phyloP scores from a whole-genome alignment of 2,329 filamentous ascomycete genomes.

The Diaporthe aspalathi region DNA sequence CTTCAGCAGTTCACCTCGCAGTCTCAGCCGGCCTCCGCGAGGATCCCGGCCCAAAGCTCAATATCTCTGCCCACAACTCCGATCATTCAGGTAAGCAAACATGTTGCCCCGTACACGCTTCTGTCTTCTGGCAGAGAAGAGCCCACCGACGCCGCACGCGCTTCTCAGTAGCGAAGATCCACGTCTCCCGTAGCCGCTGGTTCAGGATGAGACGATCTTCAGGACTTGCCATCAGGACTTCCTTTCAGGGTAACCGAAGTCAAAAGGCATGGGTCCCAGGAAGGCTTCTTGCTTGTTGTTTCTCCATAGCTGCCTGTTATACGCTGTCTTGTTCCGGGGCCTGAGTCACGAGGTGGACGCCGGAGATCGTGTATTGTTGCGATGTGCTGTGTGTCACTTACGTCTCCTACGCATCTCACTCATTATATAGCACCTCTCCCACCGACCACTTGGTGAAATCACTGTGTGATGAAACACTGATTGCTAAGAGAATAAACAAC shows the following conservation, averaged over 20 bases:
- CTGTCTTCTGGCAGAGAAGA: not conserved
- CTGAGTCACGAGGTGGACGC: not conserved
- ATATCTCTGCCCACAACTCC: slow-evolving; percentile 48
- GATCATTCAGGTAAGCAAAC: slow-evolving; percentile 39
- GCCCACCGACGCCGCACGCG: not conserved
- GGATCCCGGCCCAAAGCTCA: slow-evolving; percentile 44
- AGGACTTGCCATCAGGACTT: not conserved
- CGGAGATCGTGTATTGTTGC: not conserved
- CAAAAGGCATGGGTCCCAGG: not conserved
- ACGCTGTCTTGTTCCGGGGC: not conserved
- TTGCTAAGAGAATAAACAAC: slow-evolving; percentile 18
- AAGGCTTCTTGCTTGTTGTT: not conserved
- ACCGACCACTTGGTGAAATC: not conserved
- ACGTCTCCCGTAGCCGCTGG: not conserved
- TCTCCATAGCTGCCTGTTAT: not conserved
- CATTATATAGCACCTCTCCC: not conserved
- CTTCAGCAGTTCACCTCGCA: slow-evolving; percentile 62
- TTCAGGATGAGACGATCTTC: not conserved
- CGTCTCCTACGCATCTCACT: not conserved
- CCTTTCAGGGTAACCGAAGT: not conserved
- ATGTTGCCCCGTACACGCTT: not conserved
- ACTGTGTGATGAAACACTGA: not conserved
- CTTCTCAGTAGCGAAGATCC: not conserved
- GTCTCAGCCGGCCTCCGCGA: slow-evolving; percentile 42
- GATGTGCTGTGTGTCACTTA: not conserved